phyloP scores from a whole-genome alignment of 345 rosid species.

The Psidium friedrichsthalianum region DNA sequence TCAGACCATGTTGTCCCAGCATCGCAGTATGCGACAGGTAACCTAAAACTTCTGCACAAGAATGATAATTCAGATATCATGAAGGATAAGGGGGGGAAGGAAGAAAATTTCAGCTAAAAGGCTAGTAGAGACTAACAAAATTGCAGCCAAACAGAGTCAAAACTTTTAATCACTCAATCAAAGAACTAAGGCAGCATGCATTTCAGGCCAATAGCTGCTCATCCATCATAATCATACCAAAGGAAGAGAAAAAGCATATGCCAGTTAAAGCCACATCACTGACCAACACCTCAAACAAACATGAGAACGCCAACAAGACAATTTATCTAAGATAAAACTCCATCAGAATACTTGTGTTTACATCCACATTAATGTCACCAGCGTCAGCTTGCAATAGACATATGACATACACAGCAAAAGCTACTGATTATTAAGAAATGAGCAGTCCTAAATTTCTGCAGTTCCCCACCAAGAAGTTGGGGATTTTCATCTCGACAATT shows the following conservation, averaged over 20 bases:
- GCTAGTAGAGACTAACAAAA: not conserved
- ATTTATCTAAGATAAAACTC: not conserved
- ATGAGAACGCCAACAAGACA: not conserved
- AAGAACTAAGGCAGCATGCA: not conserved
- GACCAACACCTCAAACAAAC: not conserved
- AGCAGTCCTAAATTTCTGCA: not conserved
- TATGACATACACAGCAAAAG: not conserved
- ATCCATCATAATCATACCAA: not conserved
- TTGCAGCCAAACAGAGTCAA: not conserved
- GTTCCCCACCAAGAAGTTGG: not conserved
- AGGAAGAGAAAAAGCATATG: not conserved
- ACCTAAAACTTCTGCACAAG: constrained; percentile 36
- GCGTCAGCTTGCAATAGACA: not conserved
- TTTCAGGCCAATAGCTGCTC: not conserved
- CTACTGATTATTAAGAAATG: not conserved
- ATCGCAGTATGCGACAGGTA: constrained; percentile 78
- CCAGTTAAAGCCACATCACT: not conserved
- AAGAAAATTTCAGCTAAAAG: not conserved
- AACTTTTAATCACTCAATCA: not conserved
- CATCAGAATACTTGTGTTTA: not conserved
- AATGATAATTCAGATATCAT: constrained; percentile 1
- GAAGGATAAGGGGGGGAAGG: not conserved
- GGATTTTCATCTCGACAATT: not conserved
- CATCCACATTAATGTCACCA: not conserved
- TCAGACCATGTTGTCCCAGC: constrained; percentile 56